phyloP scores from a whole-genome alignment of 2,329 filamentous ascomycete species.

The Aspergillus thermomutatus region DNA sequence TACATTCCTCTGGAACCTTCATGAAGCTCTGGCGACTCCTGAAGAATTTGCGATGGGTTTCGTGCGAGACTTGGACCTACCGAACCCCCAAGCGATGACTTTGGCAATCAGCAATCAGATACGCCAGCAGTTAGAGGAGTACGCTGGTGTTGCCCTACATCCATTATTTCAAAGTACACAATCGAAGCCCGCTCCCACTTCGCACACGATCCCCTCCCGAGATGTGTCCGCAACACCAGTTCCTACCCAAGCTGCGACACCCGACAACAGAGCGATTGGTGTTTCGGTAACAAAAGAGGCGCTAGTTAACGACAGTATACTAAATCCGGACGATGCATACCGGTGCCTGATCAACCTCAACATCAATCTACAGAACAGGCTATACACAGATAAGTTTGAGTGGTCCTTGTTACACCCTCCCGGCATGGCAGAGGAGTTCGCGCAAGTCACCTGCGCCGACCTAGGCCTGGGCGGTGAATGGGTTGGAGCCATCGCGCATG shows the following conservation, averaged over 20 bases:
- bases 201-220: constrained; percentile 43
- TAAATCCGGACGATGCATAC: constrained; percentile 91
- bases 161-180: constrained; percentile 70
- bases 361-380: constrained; percentile 83
- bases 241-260: constrained; percentile 53
- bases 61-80: constrained; percentile 89
- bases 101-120: constrained; percentile 90
- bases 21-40: constrained; percentile 89
- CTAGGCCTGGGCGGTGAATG: constrained; percentile 87
- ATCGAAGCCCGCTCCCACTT: constrained; percentile 21
- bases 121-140: constrained; percentile 90
- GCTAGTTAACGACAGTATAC: constrained; percentile 63
- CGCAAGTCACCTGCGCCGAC: constrained; percentile 88
- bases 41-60: constrained; percentile 91
- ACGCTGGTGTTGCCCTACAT: constrained; percentile 89
- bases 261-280: constrained; percentile 47
- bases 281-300: constrained; percentile 34
- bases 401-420: constrained; percentile 93
- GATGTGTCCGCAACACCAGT: constrained; percentile 54
- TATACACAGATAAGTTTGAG: constrained; percentile 97
- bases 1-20: constrained; percentile 96
- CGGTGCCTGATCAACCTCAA: constrained; percentile 87
- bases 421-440: constrained; percentile 87
- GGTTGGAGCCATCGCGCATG: constrained; percentile 90
- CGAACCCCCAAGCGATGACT: constrained; percentile 66